phyloP scores from a whole-genome alignment of 352 stramenopile species.

The Pythium oligandrum region DNA sequence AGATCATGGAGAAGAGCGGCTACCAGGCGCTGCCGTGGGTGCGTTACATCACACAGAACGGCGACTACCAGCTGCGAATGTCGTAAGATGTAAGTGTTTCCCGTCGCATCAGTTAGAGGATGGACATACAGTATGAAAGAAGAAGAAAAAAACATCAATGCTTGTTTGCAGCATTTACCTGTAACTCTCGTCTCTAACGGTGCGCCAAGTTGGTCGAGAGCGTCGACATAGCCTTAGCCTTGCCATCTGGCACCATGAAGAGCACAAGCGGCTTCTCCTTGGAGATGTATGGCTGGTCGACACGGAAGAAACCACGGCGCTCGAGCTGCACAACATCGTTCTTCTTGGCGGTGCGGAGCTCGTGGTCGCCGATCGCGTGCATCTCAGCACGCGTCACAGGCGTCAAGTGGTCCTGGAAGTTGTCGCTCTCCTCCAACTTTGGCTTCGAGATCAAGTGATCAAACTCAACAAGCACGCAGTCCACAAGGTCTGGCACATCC shows the following conservation, averaged over 20 bases:
- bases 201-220: conserved; percentile 84
- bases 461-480: conserved; percentile 95
- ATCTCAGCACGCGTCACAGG: conserved; percentile 92
- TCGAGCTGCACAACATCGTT: conserved; percentile 98
- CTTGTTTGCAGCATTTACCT: too few species aligned
- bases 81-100: conserved; percentile 59
- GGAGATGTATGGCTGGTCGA: conserved; percentile 78
- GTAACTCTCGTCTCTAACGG: conserved; percentile 31
- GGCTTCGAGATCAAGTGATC: conserved; percentile 98
- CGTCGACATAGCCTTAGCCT: conserved; percentile 87
- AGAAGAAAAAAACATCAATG: too few species aligned
- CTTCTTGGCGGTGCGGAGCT: conserved; percentile 89
- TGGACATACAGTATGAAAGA: neutral
- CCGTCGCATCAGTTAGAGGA: neutral
- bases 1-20: conserved; percentile 99
- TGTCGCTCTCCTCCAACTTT: conserved; percentile 97
- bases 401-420: conserved; percentile 98
- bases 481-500: conserved; percentile 84
- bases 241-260: conserved; percentile 99
- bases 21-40: conserved; percentile 99
- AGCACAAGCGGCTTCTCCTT: conserved; percentile 91
- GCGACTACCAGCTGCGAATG: conserved; percentile 99
- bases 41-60: conserved; percentile 99
- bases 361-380: conserved; percentile 91
- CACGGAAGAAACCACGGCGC: conserved; percentile 96